These are phyloP conservation scores for Endocarpon pusillum DNA, from an alignment of 495 filamentous ascomycete genomes.

Conservation along the genomic window DNA sequence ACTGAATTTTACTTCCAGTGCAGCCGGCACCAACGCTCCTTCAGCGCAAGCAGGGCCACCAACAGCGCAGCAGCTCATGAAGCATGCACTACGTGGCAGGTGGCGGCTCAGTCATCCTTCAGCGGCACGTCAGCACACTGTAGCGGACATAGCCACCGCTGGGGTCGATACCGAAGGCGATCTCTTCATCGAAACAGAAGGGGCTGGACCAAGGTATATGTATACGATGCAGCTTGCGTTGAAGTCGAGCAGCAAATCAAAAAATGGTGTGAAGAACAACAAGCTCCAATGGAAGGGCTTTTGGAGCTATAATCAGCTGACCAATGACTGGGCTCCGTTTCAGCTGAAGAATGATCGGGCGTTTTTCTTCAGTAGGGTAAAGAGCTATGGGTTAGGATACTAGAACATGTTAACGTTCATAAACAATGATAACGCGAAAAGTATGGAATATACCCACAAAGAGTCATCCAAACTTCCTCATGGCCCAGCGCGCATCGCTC, in stretches of 20 bases:
- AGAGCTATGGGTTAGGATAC: slow-evolving; percentile 39
- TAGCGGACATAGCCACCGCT: background rate
- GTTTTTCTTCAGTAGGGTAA: slow-evolving; percentile 77
- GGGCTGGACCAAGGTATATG: slow-evolving; percentile 54
- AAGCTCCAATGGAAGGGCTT: slow-evolving; percentile 80
- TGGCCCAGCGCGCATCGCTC: too few relatives aligned
- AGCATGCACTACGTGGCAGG: slow-evolving; percentile 40
- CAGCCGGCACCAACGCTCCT: slow-evolving; percentile 5
- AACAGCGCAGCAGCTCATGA: slow-evolving; percentile 29
- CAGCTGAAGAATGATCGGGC: slow-evolving; percentile 64
- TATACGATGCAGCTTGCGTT: slow-evolving; percentile 65
- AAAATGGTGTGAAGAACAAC: slow-evolving; percentile 43
- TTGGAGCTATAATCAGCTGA: slow-evolving; percentile 79
- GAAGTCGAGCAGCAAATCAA: slow-evolving; percentile 35
- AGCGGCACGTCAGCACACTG: slow-evolving; percentile 6
- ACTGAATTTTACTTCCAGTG: slow-evolving; percentile 20
- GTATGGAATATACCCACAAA: too few relatives aligned
- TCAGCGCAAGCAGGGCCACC: slow-evolving; percentile 19
- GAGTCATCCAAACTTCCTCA: too few relatives aligned
- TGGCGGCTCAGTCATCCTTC: slow-evolving; percentile 37
- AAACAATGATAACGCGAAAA: too few relatives aligned
- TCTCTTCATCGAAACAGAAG: slow-evolving; percentile 74
- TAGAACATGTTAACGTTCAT: too few relatives aligned
- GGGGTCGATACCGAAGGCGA: slow-evolving; percentile 32
- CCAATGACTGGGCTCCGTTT: slow-evolving; percentile 84